phyloP scores from a whole-genome alignment of 129 eudicot species.

The Pseudognaphalium luteoalbum region DNA sequence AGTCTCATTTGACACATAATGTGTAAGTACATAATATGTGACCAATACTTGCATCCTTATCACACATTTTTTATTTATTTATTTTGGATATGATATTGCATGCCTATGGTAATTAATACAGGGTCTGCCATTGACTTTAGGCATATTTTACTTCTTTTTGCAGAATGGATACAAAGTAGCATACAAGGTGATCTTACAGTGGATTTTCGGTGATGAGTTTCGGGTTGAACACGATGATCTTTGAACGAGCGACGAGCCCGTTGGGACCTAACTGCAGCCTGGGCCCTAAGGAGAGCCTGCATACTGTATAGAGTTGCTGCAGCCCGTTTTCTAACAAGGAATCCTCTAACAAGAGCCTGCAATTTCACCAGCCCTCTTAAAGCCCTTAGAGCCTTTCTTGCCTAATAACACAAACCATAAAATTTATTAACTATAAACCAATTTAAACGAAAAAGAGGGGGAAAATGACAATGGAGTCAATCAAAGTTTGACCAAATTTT shows the following conservation, averaged over 20 bases:
- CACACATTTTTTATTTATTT: background rate
- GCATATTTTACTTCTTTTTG: background rate
- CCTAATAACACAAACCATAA: constrained; percentile 44
- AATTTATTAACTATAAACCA: too few species aligned
- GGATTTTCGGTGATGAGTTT: constrained; percentile 51
- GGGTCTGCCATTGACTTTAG: background rate
- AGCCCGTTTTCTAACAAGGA: constrained; percentile 81
- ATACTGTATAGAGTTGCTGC: constrained; percentile 88
- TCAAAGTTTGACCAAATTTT: constrained; percentile 12
- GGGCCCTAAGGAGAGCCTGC: constrained; percentile 96
- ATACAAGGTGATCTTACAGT: constrained; percentile 41
- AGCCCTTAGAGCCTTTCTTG: constrained; percentile 86
- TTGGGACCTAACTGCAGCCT: constrained; percentile 53
- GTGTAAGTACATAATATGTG: too few species aligned
- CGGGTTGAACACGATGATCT: constrained; percentile 44
- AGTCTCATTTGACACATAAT: too few species aligned
- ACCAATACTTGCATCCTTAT: too few species aligned
- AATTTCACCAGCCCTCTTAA: constrained; percentile 82
- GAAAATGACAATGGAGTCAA: background rate
- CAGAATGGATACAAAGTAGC: background rate
- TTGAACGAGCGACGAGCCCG: constrained; percentile 60
- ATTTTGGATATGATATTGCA: background rate
- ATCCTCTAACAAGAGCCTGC: constrained; percentile 94
- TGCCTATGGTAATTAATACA: background rate
- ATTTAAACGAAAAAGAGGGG: background rate